Conservation (phyloP, 192 early-diverging fungal species). For the Entomortierella beljakovae region DNA sequence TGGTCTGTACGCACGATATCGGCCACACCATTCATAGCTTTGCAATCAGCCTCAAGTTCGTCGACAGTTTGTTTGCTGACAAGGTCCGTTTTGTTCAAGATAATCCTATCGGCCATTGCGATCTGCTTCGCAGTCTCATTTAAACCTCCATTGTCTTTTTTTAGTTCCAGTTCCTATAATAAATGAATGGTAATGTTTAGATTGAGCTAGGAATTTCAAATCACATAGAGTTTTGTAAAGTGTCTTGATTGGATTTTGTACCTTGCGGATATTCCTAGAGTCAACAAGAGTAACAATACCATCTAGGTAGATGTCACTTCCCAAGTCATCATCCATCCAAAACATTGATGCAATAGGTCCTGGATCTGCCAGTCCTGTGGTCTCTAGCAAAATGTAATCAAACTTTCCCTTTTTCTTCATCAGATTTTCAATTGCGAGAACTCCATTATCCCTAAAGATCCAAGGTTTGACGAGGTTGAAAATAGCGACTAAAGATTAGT, state of each 20-base stretch:
- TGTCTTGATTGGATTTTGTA: conserved; percentile 14
- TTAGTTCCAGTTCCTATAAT: conserved; percentile 56
- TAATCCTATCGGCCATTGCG: conserved; percentile 89
- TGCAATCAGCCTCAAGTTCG: conserved; percentile 53
- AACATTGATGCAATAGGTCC: conserved; percentile 94
- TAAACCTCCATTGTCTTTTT: conserved; percentile 67
- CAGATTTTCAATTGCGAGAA: conserved; percentile 93
- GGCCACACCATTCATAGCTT: conserved; percentile 47
- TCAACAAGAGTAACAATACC: conserved; percentile 92
- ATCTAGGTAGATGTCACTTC: conserved; percentile 90
- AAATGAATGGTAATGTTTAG: background rate
- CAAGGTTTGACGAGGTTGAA: background rate
- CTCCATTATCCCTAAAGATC: conserved; percentile 83
- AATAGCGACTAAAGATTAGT: background rate
- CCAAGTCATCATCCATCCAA: conserved; percentile 96
- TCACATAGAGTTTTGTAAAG: background rate
- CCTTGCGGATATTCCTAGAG: conserved; percentile 70
- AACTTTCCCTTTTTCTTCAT: conserved; percentile 94
- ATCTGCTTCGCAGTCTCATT: conserved; percentile 87
- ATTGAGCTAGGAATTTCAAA: too few relatives aligned
- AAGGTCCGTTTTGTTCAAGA: conserved; percentile 90
- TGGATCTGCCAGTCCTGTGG: conserved; percentile 85
- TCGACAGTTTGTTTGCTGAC: conserved; percentile 58
- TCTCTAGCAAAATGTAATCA: conserved; percentile 97
- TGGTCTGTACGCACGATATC: conserved; percentile 40